These are phyloP conservation scores for Leccinum fibrillosum DNA, from an alignment of 768 basidiomycete genomes.

Conservation along the genomic window DNA sequence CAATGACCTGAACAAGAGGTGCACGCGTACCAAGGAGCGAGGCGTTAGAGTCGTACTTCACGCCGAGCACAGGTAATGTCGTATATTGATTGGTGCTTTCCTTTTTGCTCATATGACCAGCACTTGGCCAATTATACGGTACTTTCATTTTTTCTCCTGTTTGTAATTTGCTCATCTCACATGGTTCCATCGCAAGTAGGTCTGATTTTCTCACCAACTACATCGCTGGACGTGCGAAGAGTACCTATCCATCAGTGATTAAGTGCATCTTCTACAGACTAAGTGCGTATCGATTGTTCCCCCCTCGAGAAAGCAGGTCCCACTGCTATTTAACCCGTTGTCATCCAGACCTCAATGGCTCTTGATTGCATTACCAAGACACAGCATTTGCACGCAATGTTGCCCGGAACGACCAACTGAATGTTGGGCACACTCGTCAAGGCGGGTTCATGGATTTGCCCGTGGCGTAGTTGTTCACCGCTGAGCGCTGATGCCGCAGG, in stretches of 20 bases:
- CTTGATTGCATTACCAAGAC: too few species aligned
- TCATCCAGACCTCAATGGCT: too few species aligned
- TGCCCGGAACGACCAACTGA: too few species aligned
- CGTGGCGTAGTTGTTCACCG: too few species aligned
- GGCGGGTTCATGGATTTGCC: too few species aligned
- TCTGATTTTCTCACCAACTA: constrained; percentile 75
- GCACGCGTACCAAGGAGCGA: constrained; percentile 54
- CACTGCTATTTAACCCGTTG: too few species aligned
- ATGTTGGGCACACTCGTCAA: too few species aligned
- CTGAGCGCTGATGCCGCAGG: too few species aligned
- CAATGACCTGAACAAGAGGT: constrained; percentile 21
- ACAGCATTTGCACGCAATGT: too few species aligned
- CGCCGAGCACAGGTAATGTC: constrained; percentile 69
- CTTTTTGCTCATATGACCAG: constrained; percentile 25
- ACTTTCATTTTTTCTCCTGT: constrained; percentile 17
- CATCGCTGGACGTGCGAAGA: constrained; percentile 52
- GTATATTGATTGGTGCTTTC: not conserved
- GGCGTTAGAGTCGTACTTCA: constrained; percentile 76
- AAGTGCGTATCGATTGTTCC: constrained; percentile 30
- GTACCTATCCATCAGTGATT: constrained; percentile 63
- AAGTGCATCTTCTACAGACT: constrained; percentile 77
- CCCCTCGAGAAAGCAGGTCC: too few species aligned
- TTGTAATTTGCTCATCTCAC: not conserved
- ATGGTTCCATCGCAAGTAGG: constrained; percentile 57
- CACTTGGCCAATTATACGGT: constrained; percentile 68